Evolutionary conservation across 306 rosid species (phyloP).

Genomic region (Pachyrhizus erosus): DNA sequence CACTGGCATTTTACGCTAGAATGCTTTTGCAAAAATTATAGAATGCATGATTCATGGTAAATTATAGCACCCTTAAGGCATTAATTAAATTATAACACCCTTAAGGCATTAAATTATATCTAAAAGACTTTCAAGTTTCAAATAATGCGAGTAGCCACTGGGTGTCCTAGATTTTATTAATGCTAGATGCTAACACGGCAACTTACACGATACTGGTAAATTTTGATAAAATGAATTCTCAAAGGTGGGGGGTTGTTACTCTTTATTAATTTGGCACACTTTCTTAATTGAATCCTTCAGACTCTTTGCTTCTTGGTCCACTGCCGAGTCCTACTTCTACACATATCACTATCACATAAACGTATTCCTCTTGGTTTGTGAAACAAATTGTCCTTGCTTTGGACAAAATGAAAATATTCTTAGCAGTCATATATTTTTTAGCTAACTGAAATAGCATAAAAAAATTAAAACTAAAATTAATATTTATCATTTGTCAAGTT

Average conservation of each 20-base stretch:
- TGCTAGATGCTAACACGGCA: too few species aligned
- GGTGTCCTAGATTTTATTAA: not conserved
- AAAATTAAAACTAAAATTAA: not conserved
- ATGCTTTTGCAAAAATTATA: not conserved
- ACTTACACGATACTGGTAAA: too few species aligned
- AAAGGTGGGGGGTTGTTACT: too few species aligned
- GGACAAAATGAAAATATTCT: not conserved
- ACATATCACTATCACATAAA: not conserved
- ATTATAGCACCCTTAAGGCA: not conserved
- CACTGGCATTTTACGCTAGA: too few species aligned
- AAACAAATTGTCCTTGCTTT: not conserved
- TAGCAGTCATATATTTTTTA: not conserved
- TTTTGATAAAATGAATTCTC: too few species aligned
- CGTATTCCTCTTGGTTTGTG: not conserved
- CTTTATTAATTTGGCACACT: too few species aligned
- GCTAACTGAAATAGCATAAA: not conserved
- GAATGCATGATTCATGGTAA: too few species aligned
- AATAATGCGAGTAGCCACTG: constrained; percentile 2
- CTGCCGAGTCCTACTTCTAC: not conserved
- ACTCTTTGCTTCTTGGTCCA: not conserved
- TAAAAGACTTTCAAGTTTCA: constrained; percentile 15
- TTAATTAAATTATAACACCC: too few species aligned
- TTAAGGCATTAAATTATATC: too few species aligned
- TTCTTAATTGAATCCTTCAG: too few species aligned
- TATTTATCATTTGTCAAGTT: not conserved